Evolutionary conservation across 192 early-diverging fungal genomes (phyloP), one percentile per base, ranked within the genome.

Genomic region (Rhizophagus sp.): DNA sequence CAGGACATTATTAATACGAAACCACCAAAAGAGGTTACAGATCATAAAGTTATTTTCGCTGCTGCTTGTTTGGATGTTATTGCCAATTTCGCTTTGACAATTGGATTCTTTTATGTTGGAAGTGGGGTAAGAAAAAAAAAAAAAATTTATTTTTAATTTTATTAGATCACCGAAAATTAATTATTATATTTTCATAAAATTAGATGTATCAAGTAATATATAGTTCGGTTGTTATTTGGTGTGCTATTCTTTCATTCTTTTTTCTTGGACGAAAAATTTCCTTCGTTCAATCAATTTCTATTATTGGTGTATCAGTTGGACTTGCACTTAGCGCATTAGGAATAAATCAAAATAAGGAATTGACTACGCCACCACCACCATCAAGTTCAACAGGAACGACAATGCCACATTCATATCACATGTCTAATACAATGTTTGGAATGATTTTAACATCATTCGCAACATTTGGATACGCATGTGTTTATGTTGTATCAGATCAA

Each of bases 151-250:
- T 30, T 30, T 30, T 30, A 30, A 30, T 30, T 30, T 36, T 3
- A 36, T 36, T 2, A 36, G 36, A 36, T 36, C 36, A 36, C 2
- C 36, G 6, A 36, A 36, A 36, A 36, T 36, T 36, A 36, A 36
- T 36, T 36, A 36, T 36, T 36, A 36, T 36, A 4, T 22, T 71
- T n/a, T 25, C 33, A 7, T 39, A 30, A 24, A 41, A 27, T n/a
- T 81, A 90, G 89, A 89, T 89, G 88, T 90, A 87, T 65, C 89
- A 90, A 85, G 86, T 91, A 19, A 89, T 91, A 63, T 89, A 91
- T 73, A 87, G 86, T 61, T 88, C 87, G 19, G 87, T 91, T 19
- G 90, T 91, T 30, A 89, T 91, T 47, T 91, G 90, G 90, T 91
- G 90, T 67, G 90, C 90, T 9, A 88, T 91, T 64, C 76, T 91